Evolutionary conservation across 331 rosid species (phyloP).

Genomic region (Phaseolus coccineus): DNA sequence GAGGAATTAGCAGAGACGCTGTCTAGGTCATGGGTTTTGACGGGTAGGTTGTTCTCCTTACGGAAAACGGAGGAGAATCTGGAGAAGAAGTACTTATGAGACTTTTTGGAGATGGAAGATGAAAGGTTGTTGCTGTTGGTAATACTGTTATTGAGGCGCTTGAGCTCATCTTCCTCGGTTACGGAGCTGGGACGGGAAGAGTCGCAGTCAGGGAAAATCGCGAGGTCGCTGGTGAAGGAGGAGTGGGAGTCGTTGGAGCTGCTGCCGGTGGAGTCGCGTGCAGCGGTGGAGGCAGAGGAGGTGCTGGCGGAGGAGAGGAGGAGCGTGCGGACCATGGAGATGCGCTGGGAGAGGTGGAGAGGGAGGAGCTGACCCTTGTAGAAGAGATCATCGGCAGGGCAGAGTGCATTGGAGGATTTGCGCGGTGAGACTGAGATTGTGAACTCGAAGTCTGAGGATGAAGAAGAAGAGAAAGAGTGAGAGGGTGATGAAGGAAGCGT

Average conservation of each 20-base stretch:
- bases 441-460: constrained; percentile 90
- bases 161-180: constrained; percentile 70
- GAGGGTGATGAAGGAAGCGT: constrained; percentile 83
- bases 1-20: constrained; percentile 57
- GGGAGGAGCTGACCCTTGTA: constrained; percentile 93
- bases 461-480: constrained; percentile 79
- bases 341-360: constrained; percentile 79
- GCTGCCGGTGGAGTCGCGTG: constrained; percentile 89
- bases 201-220: constrained; percentile 63
- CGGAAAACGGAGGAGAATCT: constrained; percentile 87
- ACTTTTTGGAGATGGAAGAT: constrained; percentile 18
- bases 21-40: constrained; percentile 43
- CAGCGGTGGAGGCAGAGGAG: constrained; percentile 64
- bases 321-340: constrained; percentile 84
- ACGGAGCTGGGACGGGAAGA: constrained; percentile 91
- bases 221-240: constrained; percentile 65
- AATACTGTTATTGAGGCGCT: constrained; percentile 46
- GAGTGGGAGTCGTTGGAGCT: constrained; percentile 78
- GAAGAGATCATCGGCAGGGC: constrained; percentile 95
- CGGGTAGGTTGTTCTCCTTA: constrained; percentile 42
- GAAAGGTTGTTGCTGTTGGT: background rate
- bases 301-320: constrained; percentile 60
- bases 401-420: constrained; percentile 65
- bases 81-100: constrained; percentile 71
- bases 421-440: constrained; percentile 79